Conservation (phyloP, 2,329 filamentous ascomycete genomes). For the Ilyonectria mors-panacis region DNA sequence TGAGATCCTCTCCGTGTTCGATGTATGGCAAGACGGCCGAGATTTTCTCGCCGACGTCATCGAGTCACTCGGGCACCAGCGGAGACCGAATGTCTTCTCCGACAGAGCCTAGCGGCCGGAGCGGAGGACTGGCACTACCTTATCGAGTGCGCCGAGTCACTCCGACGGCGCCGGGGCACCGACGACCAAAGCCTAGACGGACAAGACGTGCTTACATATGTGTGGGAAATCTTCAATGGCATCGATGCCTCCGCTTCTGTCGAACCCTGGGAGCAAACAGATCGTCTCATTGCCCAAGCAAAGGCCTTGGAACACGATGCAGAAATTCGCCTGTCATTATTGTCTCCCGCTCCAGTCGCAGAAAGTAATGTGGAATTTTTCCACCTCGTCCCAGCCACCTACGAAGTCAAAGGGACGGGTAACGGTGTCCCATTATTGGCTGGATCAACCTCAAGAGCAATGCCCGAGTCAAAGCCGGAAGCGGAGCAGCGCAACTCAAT, state of each 20-base stretch:
- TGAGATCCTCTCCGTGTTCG: constrained; percentile 51
- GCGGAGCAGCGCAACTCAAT: constrained; percentile 29
- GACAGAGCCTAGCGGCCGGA: constrained; percentile 52
- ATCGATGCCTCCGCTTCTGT: constrained; percentile 13
- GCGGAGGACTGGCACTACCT: constrained; percentile 54
- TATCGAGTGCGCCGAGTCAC: constrained; percentile 53
- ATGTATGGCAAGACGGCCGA: constrained; percentile 49
- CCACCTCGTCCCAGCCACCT: constrained; percentile 8
- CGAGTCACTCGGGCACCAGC: constrained; percentile 45
- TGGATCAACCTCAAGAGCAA: constrained; percentile 37
- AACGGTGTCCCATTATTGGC: constrained; percentile 50
- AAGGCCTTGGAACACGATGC: constrained; percentile 47
- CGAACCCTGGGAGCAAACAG: constrained; percentile 54
- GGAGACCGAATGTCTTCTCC: constrained; percentile 49
- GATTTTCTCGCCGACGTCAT: constrained; percentile 53
- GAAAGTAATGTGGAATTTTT: constrained; percentile 8
- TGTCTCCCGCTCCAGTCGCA: constrained; percentile 15
- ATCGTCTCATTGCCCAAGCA: constrained; percentile 52
- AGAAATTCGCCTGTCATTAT: constrained; percentile 32
- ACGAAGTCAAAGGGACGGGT: constrained; percentile 29
- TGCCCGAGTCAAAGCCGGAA: constrained; percentile 32
- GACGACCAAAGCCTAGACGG: constrained; percentile 47
- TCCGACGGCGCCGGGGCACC: constrained; percentile 36
- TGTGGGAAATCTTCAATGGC: constrained; percentile 46
- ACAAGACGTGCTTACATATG: constrained; percentile 52